phyloP scores from a whole-genome alignment of 768 basidiomycete species.

The Lentinus brumalis region DNA sequence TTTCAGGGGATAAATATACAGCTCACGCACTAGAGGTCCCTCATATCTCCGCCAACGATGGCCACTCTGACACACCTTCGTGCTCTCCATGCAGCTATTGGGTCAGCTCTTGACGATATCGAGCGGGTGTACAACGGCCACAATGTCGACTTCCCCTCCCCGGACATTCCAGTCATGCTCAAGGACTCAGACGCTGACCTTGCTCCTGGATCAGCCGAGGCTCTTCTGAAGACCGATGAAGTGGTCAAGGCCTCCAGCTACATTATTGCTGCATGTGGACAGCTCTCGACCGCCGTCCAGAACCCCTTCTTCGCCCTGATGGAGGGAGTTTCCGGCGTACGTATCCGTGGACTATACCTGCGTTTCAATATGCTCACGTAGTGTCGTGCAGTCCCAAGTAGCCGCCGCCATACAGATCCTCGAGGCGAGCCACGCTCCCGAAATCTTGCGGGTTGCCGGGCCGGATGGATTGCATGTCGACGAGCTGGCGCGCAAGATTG shows the following conservation, averaged over 20 bases:
- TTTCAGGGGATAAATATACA: too few species aligned
- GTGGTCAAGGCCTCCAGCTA: conserved; percentile 20
- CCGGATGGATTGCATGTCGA: conserved; percentile 50
- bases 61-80: conserved; percentile 62
- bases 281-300: conserved; percentile 19
- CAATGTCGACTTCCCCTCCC: conserved; percentile 8
- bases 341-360: background rate
- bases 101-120: conserved; percentile 66
- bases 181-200: background rate
- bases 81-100: conserved; percentile 63
- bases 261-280: conserved; percentile 22
- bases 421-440: conserved; percentile 68
- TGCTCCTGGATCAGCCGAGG: conserved; percentile 4
- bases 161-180: conserved; percentile 4
- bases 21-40: too few species aligned
- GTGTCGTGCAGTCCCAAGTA: conserved; percentile 58
- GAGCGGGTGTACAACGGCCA: conserved; percentile 45
- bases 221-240: conserved; percentile 12
- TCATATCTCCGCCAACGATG: background rate
- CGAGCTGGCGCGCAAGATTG: conserved; percentile 26
- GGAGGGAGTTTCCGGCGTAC: conserved; percentile 66
- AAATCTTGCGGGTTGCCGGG: conserved; percentile 68
- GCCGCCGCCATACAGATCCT: conserved; percentile 71
- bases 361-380: background rate
- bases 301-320: conserved; percentile 55